Evolutionary conservation across 768 basidiomycete species (phyloP).

Genomic region (Favolaschia claudopus): DNA sequence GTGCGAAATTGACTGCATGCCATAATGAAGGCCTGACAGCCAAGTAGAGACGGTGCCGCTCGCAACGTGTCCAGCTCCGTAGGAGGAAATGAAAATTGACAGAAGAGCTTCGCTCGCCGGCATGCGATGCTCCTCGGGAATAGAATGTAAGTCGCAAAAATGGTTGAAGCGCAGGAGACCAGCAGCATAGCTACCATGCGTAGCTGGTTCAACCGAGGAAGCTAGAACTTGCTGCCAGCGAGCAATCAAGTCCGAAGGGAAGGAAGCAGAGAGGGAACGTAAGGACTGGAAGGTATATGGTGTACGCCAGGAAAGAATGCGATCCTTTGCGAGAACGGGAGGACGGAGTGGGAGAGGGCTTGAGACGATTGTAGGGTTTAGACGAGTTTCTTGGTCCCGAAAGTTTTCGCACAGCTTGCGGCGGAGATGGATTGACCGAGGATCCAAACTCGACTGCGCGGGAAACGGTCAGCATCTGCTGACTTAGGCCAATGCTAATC

Average conservation of each 20-base stretch:
- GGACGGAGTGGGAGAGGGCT: neutral
- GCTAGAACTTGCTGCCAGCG: neutral
- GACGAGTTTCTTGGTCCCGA: neutral
- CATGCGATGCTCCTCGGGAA: conserved; percentile 36
- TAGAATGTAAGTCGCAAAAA: conserved; percentile 39
- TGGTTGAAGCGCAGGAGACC: conserved; percentile 41
- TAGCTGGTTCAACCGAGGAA: conserved; percentile 14
- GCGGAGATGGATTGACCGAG: neutral
- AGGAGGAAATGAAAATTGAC: conserved; percentile 27
- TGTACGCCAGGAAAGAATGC: neutral
- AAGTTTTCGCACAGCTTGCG: neutral
- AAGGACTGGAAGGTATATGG: neutral
- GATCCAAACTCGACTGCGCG: neutral
- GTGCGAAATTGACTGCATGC: neutral
- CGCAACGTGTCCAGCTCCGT: neutral
- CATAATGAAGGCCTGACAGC: neutral
- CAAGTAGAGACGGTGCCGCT: neutral
- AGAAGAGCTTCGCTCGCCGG: conserved; percentile 38
- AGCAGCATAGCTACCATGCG: conserved; percentile 36
- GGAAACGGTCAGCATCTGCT: conserved; percentile 6
- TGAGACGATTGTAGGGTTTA: neutral
- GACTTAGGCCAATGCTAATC: too few relatives aligned
- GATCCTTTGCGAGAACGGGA: neutral
- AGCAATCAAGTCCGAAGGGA: conserved; percentile 7
- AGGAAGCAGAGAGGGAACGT: neutral